These are phyloP conservation scores for Aspergillus ochraceoroseus DNA, from an alignment of 2,329 filamentous ascomycete species.

Conservation along the genomic window DNA sequence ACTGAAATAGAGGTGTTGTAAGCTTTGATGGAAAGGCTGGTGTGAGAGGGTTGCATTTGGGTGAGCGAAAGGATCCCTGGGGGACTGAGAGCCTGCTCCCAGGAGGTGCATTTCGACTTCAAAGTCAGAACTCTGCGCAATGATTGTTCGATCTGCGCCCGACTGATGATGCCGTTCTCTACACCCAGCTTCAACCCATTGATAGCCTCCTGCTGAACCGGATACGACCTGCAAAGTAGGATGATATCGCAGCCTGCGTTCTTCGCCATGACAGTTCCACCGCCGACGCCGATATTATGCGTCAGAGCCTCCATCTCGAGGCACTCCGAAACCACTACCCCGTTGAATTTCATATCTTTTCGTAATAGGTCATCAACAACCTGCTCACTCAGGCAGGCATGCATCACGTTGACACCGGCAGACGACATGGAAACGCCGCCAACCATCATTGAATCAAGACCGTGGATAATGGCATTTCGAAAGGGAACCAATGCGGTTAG, in stretches of 20 bases:
- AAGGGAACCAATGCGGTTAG: conserved; percentile 90
- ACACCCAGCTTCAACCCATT: conserved; percentile 82
- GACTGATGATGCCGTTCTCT: conserved; percentile 83
- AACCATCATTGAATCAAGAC: conserved; percentile 91
- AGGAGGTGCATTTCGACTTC: conserved; percentile 81
- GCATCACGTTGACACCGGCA: conserved; percentile 87
- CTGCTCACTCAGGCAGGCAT: conserved; percentile 87
- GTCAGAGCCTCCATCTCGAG: conserved; percentile 94
- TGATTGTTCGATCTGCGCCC: conserved; percentile 73
- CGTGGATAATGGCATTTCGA: conserved; percentile 78
- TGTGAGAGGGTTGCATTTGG: conserved; percentile 75
- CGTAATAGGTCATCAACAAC: conserved; percentile 85
- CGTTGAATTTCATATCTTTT: conserved; percentile 83
- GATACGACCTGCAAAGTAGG: conserved; percentile 79
- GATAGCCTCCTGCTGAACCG: conserved; percentile 86
- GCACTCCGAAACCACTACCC: conserved; percentile 91
- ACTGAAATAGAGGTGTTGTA: conserved; percentile 93
- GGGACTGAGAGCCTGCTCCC: conserved; percentile 86
- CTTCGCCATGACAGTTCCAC: conserved; percentile 94
- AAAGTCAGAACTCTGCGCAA: conserved; percentile 70
- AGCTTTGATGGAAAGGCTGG: conserved; percentile 72
- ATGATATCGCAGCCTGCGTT: conserved; percentile 93
- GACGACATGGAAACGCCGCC: conserved; percentile 91
- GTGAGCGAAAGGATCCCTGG: conserved; percentile 71
- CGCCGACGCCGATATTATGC: conserved; percentile 93